These are phyloP conservation scores for Yarrowia sp. DNA, from an alignment of 805 yeast genomes.

Conservation along the genomic window DNA sequence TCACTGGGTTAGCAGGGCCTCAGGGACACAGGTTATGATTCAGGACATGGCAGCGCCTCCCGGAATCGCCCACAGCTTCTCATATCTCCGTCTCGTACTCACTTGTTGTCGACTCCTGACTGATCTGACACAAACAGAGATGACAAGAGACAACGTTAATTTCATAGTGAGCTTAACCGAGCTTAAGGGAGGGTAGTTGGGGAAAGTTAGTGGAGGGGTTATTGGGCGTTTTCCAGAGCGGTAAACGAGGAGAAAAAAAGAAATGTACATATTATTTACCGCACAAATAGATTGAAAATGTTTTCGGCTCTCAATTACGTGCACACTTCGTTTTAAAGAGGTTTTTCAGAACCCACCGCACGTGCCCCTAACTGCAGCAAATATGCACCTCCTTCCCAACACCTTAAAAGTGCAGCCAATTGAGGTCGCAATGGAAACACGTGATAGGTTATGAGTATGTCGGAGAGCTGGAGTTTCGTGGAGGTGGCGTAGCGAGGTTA, in stretches of 20 bases:
- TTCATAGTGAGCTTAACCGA: constrained; percentile 30
- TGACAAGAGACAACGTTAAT: constrained; percentile 20
- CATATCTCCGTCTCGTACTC: background rate
- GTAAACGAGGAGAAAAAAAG: background rate
- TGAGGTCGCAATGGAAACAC: constrained; percentile 16
- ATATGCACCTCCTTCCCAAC: constrained; percentile 20
- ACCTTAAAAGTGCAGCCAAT: constrained; percentile 35
- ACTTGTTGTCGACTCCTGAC: constrained; percentile 35
- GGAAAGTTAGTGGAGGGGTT: background rate
- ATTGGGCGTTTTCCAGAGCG: background rate
- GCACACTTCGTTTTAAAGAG: no score
- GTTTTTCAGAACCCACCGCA: constrained; percentile 1
- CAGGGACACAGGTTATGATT: background rate
- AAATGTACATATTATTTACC: no score
- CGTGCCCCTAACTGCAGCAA: constrained; percentile 26
- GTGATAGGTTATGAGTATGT: constrained; percentile 36
- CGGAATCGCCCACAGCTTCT: no score
- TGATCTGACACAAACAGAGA: constrained; percentile 23
- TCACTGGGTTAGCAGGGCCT: constrained; percentile 54
- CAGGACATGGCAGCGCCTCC: no score
- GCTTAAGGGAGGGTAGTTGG: constrained; percentile 7
- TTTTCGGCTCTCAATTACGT: no score
- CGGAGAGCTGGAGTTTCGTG: background rate
- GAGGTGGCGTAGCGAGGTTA: no score
- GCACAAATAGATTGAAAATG: no score